phyloP scores from a whole-genome alignment of 2,329 filamentous ascomycete genomes.

The Arthrobotrys musiformis region DNA sequence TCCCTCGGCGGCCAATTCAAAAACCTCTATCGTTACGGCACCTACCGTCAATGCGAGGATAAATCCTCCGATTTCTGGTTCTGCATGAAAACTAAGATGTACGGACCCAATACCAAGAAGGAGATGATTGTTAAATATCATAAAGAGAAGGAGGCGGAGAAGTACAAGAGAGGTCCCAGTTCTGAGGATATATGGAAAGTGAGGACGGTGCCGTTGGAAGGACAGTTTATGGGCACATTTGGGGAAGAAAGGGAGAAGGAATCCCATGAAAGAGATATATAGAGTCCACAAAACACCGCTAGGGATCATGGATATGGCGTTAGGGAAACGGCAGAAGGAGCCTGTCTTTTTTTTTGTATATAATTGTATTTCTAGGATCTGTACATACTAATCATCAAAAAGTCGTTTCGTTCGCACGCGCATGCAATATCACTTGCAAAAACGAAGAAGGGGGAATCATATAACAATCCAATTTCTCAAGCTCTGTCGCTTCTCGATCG shows the following conservation, averaged over 20 bases:
- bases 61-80: slow-evolving; percentile 97
- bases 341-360: background rate
- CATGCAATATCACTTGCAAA: background rate
- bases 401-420: background rate
- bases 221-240: slow-evolving; percentile 58
- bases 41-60: slow-evolving; percentile 79
- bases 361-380: slow-evolving; percentile 24
- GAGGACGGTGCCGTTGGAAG: slow-evolving; percentile 71
- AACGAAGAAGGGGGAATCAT: background rate
- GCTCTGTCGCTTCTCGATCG: slow-evolving; percentile 6
- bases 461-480: background rate
- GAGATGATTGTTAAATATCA: slow-evolving; percentile 62
- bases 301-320: background rate
- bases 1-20: slow-evolving; percentile 86
- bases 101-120: slow-evolving; percentile 61
- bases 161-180: slow-evolving; percentile 73
- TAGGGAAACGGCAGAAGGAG: background rate
- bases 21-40: slow-evolving; percentile 82
- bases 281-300: background rate
- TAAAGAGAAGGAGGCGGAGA: slow-evolving; percentile 69
- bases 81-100: slow-evolving; percentile 85
- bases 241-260: slow-evolving; percentile 3
- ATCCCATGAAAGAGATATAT: slow-evolving; percentile 29
- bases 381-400: slow-evolving; percentile 22
- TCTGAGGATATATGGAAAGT: slow-evolving; percentile 92